phyloP scores from a whole-genome alignment of 768 basidiomycete species.

The Lactifluus subvellereus region DNA sequence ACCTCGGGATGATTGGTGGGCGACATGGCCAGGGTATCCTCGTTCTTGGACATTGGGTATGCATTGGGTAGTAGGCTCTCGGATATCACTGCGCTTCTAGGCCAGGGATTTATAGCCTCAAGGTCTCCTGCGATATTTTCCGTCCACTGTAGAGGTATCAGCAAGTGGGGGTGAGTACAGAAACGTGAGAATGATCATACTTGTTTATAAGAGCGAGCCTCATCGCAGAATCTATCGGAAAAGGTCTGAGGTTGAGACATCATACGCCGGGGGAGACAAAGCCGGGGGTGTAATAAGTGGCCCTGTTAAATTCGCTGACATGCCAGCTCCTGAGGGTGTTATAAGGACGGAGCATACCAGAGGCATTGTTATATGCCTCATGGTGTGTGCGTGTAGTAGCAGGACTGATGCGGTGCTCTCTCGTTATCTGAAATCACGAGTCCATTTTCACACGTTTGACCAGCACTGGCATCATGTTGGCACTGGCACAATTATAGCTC shows the following conservation, averaged over 20 bases:
- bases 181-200: background rate
- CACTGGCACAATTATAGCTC: too few relatives aligned
- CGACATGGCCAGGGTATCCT: background rate
- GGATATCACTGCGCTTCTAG: background rate
- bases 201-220: background rate
- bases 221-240: background rate
- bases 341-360: background rate
- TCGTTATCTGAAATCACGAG: too few relatives aligned
- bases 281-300: background rate
- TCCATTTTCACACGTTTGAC: too few relatives aligned
- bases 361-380: background rate
- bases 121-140: background rate
- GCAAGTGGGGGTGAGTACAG: background rate
- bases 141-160: background rate
- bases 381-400: background rate
- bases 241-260: too few relatives aligned
- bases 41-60: background rate
- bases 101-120: background rate
- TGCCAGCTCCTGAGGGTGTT: background rate
- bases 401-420: background rate
- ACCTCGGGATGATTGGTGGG: background rate
- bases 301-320: background rate
- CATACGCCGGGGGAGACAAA: background rate
- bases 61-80: background rate
- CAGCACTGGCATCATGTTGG: too few relatives aligned